These are phyloP conservation scores for Arabidopsis hybrid DNA, from an alignment of 441 rosid species.

Conservation along the genomic window DNA sequence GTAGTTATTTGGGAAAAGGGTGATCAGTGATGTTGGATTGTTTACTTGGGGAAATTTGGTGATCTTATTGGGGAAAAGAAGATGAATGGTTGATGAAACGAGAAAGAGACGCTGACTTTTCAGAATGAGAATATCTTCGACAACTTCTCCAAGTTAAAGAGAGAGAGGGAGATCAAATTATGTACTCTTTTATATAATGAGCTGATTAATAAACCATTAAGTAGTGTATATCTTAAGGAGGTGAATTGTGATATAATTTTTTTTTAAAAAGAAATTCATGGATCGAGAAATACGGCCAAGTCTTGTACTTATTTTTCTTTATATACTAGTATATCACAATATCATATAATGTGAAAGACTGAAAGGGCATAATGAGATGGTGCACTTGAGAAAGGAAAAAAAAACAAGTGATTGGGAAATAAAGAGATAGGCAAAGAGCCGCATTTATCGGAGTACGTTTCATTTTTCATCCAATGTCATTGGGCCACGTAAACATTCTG, in stretches of 20 bases:
- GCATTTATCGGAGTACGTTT: constrained; percentile 75
- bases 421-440: constrained; percentile 62
- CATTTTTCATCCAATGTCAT: constrained; percentile 5
- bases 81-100: constrained; percentile 19
- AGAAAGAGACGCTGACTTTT: constrained; percentile 84
- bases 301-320: constrained; percentile 17
- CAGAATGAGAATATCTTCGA: constrained; percentile 49
- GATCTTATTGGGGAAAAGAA: constrained; percentile 19
- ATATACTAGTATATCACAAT: background rate
- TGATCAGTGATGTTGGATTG: background rate
- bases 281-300: constrained; percentile 43
- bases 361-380: constrained; percentile 24
- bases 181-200: constrained; percentile 25
- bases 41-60: constrained; percentile 24
- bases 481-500: constrained; percentile 11
- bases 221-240: constrained; percentile 25
- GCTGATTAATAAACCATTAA: constrained; percentile 29
- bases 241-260: constrained; percentile 1
- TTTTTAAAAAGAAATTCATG: constrained; percentile 4
- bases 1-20: background rate
- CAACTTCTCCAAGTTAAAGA: constrained; percentile 29
- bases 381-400: background rate
- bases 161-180: constrained; percentile 18
- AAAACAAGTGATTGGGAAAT: constrained; percentile 58
- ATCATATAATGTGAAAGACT: background rate